Evolutionary conservation across 495 filamentous ascomycete species (phyloP), one percentile per base, ranked within the genome.

Genomic region (Penicillium atrosanguineum): DNA sequence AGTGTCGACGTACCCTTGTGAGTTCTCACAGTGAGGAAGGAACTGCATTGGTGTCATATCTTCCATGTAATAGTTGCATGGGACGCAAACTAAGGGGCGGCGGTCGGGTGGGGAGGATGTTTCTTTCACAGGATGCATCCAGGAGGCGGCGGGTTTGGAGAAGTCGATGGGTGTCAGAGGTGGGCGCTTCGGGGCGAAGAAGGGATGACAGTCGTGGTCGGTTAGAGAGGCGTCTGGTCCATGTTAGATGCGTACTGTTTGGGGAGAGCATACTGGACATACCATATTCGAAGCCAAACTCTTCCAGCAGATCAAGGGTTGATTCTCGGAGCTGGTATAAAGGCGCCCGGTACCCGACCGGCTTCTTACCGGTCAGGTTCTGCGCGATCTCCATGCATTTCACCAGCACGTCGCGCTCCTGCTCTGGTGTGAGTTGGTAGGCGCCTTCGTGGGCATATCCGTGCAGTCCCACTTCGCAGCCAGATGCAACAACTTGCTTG

Each of bases 371-470:
- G 0, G 77, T 79, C 3, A 81, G 59, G 0, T 68, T 64, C 21
- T 67, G 74, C 7, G 74, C 72, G 39, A 84, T 65, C 16, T 75
- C 55, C 28, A 85, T 77, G 61, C 83, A 83, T 52, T 75, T 75
- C 18, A 61, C 56, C 23, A 86, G 69, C 1, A 86, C 77, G 8
- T 85, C 82, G 23, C 68, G 64, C 57, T 85, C 82, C 69, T 86
- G 82, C n/a, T 71, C 55, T 18, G 73, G 73, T 0, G 78, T 82
- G 61, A 85, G 72, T 53, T 84, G 79, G 31, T 67, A 67, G 0
- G 79, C 75, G 12, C 80, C 79, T 57, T 86, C 81, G 52, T 84
- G 82, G 14, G 78, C 75, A 60, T 87, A 87, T 28, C 83, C 83
- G 59, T 87, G 83, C 9, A 82, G 68, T 0, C 74, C 83, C 39